phyloP scores from a whole-genome alignment of 345 rosid species.

The Arabidopsis arenosa region DNA sequence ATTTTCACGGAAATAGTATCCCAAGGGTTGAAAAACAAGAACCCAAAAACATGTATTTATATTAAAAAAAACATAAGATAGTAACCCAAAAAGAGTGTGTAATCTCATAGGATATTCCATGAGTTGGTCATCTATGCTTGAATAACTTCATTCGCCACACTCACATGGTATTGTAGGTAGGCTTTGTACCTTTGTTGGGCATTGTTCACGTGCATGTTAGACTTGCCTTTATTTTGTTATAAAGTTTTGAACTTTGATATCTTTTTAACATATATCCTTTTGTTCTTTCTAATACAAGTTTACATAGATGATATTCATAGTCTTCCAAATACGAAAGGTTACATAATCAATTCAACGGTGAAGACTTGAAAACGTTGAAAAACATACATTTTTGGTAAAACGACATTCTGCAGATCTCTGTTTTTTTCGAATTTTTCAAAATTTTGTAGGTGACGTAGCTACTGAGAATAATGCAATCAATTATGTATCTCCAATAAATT shows the following conservation, averaged over 20 bases:
- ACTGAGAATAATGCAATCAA: neutral
- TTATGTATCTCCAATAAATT: neutral
- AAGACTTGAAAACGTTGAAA: neutral
- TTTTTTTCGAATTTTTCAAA: neutral
- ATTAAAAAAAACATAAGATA: neutral
- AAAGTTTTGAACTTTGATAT: neutral
- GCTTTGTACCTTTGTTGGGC: conserved; percentile 19
- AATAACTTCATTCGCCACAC: neutral
- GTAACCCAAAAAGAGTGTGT: neutral
- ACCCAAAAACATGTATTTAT: neutral
- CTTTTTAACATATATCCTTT: neutral
- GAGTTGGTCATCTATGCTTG: neutral
- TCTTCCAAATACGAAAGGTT: neutral
- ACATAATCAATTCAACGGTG: neutral
- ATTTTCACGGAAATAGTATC: conserved; percentile 5
- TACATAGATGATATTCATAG: neutral
- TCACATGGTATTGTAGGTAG: conserved; percentile 23
- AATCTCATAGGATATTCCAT: neutral
- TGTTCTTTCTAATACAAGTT: neutral
- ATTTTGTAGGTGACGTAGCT: neutral
- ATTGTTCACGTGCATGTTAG: conserved; percentile 34
- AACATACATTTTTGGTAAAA: neutral
- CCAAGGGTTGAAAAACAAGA: neutral
- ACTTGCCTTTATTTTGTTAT: conserved; percentile 11
- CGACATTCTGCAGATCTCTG: neutral